Evolutionary conservation across 108 stramenopile genomes (phyloP).

Genomic region (Fragilariopsis cylindrus): DNA sequence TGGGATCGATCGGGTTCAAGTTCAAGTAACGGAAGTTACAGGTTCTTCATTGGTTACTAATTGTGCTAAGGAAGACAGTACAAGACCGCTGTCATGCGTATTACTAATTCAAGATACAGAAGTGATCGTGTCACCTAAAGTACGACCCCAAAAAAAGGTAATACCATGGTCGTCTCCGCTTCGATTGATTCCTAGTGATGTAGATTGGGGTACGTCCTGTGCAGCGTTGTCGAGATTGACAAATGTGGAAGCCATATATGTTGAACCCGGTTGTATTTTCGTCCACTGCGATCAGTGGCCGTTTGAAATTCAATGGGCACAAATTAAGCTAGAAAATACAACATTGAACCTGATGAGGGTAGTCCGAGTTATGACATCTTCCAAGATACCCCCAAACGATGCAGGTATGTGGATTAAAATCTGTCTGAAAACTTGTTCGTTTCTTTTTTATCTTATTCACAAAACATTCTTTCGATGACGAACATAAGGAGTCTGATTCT

Average conservation of each 20-base stretch:
- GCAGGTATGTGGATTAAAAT: constrained; percentile 24
- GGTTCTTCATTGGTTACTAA: background rate
- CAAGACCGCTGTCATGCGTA: constrained; percentile 22
- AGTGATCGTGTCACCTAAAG: constrained; percentile 66
- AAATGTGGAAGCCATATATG: background rate
- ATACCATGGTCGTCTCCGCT: constrained; percentile 15
- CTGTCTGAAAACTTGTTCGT: too few relatives aligned
- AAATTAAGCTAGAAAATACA: background rate
- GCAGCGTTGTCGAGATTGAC: background rate
- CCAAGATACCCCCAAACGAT: constrained; percentile 7
- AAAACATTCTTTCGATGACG: constrained; percentile 17
- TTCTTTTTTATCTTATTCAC: background rate
- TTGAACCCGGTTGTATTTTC: constrained; percentile 18
- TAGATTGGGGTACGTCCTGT: constrained; percentile 26
- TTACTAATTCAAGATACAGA: constrained; percentile 73
- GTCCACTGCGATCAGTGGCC: constrained; percentile 24
- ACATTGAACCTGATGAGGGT: background rate
- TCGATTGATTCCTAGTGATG: constrained; percentile 27
- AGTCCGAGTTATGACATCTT: constrained; percentile 21
- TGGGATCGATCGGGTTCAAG: constrained; percentile 29
- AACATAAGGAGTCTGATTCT: constrained; percentile 16
- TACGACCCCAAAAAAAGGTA: constrained; percentile 29
- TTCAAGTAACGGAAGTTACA: constrained; percentile 30
- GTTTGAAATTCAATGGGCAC: constrained; percentile 21
- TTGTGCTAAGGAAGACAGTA: background rate